Evolutionary conservation across 495 filamentous ascomycete species (phyloP).

Genomic region (Elasticomyces elasticus): DNA sequence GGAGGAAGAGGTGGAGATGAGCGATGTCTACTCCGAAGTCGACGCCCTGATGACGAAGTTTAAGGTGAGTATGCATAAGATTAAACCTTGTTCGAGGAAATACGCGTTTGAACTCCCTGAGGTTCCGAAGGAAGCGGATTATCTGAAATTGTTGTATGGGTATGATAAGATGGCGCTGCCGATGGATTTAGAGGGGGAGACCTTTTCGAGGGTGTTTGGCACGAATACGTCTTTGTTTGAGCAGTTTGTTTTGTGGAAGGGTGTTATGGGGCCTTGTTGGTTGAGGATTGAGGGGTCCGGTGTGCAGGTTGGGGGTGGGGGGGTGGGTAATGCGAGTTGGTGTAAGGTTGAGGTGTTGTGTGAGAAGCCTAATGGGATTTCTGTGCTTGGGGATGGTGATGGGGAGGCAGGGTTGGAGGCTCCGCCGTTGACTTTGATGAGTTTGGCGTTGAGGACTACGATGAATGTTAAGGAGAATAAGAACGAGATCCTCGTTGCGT

Average conservation of each 20-base stretch:
- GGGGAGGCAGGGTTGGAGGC: conserved; percentile 64
- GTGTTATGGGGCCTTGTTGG: conserved; percentile 98
- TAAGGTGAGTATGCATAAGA: conserved; percentile 79
- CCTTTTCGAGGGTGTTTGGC: conserved; percentile 90
- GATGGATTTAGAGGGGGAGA: conserved; percentile 67
- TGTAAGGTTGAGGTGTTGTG: conserved; percentile 90
- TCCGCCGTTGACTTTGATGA: conserved; percentile 89
- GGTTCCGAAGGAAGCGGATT: conserved; percentile 80
- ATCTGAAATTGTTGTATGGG: conserved; percentile 87
- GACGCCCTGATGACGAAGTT: conserved; percentile 73
- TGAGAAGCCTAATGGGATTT: conserved; percentile 62
- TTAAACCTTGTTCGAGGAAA: conserved; percentile 79
- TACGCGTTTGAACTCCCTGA: conserved; percentile 90
- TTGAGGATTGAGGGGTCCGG: conserved; percentile 75
- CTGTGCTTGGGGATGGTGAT: conserved; percentile 60
- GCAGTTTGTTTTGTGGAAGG: conserved; percentile 96
- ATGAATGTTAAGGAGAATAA: conserved; percentile 92
- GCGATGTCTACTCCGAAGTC: conserved; percentile 82
- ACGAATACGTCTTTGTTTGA: conserved; percentile 91
- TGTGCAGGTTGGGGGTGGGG: conserved; percentile 60
- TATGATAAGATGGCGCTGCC: conserved; percentile 66
- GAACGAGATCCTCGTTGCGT: conserved; percentile 85
- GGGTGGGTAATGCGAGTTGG: conserved; percentile 93
- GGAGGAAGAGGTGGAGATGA: conserved; percentile 74
- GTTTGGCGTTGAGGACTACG: conserved; percentile 73